Base-by-base conservation (phyloP, 1,284 basidiomycete genomes). In the Sporisorium iseilematis-ciliati region DNA sequence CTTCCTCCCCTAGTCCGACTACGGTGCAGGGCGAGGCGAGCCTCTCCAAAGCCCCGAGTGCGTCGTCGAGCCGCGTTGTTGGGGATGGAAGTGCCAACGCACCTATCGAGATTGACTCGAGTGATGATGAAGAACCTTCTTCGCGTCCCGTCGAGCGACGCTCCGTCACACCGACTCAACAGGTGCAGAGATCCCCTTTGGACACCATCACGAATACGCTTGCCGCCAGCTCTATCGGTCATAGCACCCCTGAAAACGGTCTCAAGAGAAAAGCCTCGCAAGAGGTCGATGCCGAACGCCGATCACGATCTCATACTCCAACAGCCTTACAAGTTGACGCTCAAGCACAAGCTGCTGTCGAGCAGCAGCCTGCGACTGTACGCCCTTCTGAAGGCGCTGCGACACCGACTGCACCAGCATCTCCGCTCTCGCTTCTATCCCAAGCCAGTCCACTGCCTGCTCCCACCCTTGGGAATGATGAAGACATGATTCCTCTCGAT, bases 251-350 rank as follows among this genome's bases (percentile, higher is more conserved):
- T 20, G 23, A 10, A 1, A 21, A 31, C 31, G 20, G 35, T 25
- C 40, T 57, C 18, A 64, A 64, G 43, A 52, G 62, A 31, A 64
- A 53, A 29, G 62, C 55, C 20, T 64, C 55, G 1, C 49, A 53
- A 29, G 55, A 52, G 12, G n/a, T 20, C 5, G 61, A 33, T 20
- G 29, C 2, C 6, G 53, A 63, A 3, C 21, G 48, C 6, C 61
- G 48, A 16, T 51, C 38, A n/a, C 46, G 54, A 10, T 51, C 48
- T 2, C 40, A 21, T 20, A 57, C 46, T 5, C 61, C 61, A 10
- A 57, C 25, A 11, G 12, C 50, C 20, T 40, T 42, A 8, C 46
- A 14, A 11, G 21, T 31, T 18, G n/a, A 54, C 40, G 8, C 10
- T 43, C 23, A 42, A 45, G 53, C n/a, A 2, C 18, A 42, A 33